Evolutionary conservation across 352 stramenopile genomes (phyloP), one percentile per base, ranked within the genome.

Genomic region (Phytopythium delawarense): DNA sequence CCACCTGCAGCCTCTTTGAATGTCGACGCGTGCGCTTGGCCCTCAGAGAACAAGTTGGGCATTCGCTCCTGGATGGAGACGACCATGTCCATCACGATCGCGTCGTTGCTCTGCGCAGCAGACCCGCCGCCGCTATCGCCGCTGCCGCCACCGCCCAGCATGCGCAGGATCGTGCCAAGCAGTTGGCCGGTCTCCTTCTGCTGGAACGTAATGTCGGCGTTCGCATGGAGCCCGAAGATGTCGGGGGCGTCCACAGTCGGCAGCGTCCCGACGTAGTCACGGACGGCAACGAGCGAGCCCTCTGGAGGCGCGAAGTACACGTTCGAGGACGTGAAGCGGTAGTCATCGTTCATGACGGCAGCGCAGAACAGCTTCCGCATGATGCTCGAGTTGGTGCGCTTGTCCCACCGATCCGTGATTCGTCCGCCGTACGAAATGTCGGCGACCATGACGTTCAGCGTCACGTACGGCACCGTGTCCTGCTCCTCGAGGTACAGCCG

Each of bases 401-500:
- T 97, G 66, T 98, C 94, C 94, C 90, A 97, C 11, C 84, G 82
- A 69, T 98, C 94, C 1, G 94, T 98, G 63, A 98, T 97, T 34
- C 93, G 79, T 6, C 94, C 94, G 50, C 94, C 94, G 73, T 98
- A 98, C 18, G 91, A 98, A 44, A 98, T 96, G 62, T 98, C 93
- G 8, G 91, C 93, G 6, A 98, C 91, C 76, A 97, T 97, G 44
- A 97, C 90, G 62, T 98, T 98, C 28, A 98, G 66, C 21, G 94
- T 98, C 61, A 97, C 74, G 62, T 96, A 98, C 40, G 94, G 93
- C n/a, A 98, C 87, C 0, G 77, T 70, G 13, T 96, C 89, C 55
- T 98, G 93, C 61, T 98, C 94, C 54, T 98, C 94, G 1, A 98
- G 74, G 67, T 98, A 98, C 58, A 97, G 68, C 18, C 89, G 79